Base-by-base conservation (phyloP, 768 basidiomycete species). In the Xerocomellus intermedius region DNA sequence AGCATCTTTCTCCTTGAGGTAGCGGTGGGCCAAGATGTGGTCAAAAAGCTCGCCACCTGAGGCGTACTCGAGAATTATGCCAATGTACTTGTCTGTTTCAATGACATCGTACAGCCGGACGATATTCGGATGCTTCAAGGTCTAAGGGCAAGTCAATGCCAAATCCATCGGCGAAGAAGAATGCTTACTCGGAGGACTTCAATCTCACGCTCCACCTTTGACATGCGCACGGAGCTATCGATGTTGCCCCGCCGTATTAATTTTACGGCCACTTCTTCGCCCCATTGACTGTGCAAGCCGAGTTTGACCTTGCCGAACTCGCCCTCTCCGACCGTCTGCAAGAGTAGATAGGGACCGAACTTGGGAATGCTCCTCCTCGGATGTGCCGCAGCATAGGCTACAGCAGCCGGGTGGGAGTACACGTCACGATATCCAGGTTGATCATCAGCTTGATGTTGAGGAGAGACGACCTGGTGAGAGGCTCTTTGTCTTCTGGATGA, bases 241-340 rank as follows among this genome's bases (percentile, higher is more conserved):
- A 98, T 85, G 67, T 91, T 98, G 32, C 94, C 94, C 51, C 94
- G 77, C 50, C 94, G 82, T 64, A 98, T 98, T 55, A 99, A 79
- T 77, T 99, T 99, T 65, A 98, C 94, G 13, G 96, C 96, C n/a
- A 96, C 95, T 69, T 98, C 96, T 71, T 97, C 94, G 30, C 93
- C 94, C 86, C 90, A 97, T 61, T 90, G 85, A 61, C 79, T 80
- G 65, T 98, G 96, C 49, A 98, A 78, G 6, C 96, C 96, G n/a
- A 98, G 84, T 71, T 98, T 98, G 75, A 98, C 95, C 71, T 98
- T 98, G 43, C 94, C 95, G 67, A 98, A 98, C 76, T 98, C 96
- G 62, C 96, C 96, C 74, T 99, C 96, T 42, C 97, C 97, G 19
- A 99, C 80, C 0, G 97, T 98, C 71, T 98, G 95, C 17, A 99